These are phyloP conservation scores for Aegilops longissima DNA, from an alignment of 176 grass and related monocot genomes.

Conservation along the genomic window DNA sequence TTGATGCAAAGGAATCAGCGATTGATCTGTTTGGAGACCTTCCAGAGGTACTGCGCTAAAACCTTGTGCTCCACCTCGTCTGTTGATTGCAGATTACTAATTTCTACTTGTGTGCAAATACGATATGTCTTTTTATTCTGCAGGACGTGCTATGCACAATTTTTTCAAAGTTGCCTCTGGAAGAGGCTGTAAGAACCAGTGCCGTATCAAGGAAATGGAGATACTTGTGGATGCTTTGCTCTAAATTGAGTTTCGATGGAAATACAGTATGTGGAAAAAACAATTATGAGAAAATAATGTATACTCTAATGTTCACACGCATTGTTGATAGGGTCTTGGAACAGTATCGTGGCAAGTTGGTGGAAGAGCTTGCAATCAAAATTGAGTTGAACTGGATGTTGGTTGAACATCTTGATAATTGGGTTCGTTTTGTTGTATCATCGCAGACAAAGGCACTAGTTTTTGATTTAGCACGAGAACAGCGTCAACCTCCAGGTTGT, in stretches of 20 bases:
- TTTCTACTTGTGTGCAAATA: neutral
- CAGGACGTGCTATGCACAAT: too few relatives aligned
- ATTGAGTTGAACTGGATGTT: neutral
- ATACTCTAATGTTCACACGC: too few relatives aligned
- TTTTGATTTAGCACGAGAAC: neutral
- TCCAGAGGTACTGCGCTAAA: neutral
- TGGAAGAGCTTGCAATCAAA: neutral
- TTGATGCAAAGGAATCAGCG: neutral
- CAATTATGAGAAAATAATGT: too few relatives aligned
- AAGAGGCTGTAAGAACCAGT: too few relatives aligned
- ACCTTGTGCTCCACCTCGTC: neutral
- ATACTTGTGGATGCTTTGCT: too few relatives aligned
- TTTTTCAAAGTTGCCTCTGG: too few relatives aligned
- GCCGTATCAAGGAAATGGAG: too few relatives aligned
- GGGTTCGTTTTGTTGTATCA: neutral
- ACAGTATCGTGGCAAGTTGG: neutral
- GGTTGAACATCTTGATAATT: neutral
- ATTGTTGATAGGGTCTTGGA: too few relatives aligned
- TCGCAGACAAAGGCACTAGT: neutral
- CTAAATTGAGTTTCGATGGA: too few relatives aligned
- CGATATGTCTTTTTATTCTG: too few relatives aligned
- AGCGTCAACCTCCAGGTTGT: neutral
- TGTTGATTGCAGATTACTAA: neutral
- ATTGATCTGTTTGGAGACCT: neutral
- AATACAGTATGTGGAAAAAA: too few relatives aligned